Evolutionary conservation across 2,329 filamentous ascomycete genomes (phyloP).

Genomic region (Epichloe coenophiala): DNA sequence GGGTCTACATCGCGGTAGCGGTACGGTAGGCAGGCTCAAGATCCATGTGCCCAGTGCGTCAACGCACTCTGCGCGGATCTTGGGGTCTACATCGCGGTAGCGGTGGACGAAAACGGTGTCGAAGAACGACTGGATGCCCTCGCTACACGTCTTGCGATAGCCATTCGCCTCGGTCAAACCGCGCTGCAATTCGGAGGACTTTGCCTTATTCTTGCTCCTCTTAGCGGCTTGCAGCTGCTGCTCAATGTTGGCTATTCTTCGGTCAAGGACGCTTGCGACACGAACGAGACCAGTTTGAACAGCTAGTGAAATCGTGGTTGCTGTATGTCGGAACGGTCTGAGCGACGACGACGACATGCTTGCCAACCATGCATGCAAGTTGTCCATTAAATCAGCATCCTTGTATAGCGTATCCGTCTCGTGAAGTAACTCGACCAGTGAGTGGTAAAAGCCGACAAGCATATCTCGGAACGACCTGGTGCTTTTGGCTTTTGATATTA

Average conservation of each 20-base stretch:
- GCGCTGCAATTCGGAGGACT: constrained; percentile 58
- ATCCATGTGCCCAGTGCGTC: no score
- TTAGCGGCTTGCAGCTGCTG: constrained; percentile 69
- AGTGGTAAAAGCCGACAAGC: constrained; percentile 65
- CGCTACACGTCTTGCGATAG: constrained; percentile 55
- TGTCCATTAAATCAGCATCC: constrained; percentile 67
- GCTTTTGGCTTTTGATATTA: constrained; percentile 69
- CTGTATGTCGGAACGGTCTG: constrained; percentile 86
- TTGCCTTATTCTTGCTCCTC: constrained; percentile 61
- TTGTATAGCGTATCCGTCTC: constrained; percentile 71
- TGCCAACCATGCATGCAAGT: constrained; percentile 77
- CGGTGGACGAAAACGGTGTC: constrained; percentile 89
- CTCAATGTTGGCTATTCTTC: constrained; percentile 60
- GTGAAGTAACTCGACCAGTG: constrained; percentile 65
- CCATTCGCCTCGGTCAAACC: constrained; percentile 57
- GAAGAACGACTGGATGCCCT: constrained; percentile 71
- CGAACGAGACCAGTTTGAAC: constrained; percentile 67
- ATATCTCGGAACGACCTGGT: constrained; percentile 65
- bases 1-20: constrained; percentile 89
- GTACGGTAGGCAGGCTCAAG: no score
- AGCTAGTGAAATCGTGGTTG: constrained; percentile 70
- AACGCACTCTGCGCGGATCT: no score
- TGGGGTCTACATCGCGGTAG: no score
- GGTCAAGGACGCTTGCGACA: constrained; percentile 56
- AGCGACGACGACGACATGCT: constrained; percentile 81